A percentile compares a stretch with the other conserved stretches of the same genome.
Evolutionary conservation across 2,329 filamentous ascomycete genomes (phyloP).

Genomic region (Juglanconis sp.): DNA sequence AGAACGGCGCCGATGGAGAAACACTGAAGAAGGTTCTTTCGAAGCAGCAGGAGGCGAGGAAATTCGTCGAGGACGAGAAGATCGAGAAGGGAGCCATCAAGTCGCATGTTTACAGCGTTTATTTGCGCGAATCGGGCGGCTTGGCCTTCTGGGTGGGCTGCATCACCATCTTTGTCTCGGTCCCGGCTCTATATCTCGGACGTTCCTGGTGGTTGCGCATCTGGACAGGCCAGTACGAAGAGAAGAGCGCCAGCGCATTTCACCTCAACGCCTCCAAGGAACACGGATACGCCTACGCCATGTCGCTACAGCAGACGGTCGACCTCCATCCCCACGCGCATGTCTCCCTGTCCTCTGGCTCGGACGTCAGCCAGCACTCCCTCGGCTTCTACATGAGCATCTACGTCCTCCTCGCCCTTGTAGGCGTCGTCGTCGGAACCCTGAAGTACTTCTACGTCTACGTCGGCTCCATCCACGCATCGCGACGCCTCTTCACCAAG

Average conservation of each 20-base stretch:
- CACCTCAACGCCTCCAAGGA: constrained; percentile 27
- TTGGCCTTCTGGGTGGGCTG: constrained; percentile 56
- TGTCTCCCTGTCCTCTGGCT: constrained; percentile 16
- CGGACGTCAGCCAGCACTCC: constrained; percentile 30
- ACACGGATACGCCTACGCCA: constrained; percentile 40
- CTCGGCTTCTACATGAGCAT: constrained; percentile 65
- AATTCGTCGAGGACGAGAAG: constrained; percentile 75
- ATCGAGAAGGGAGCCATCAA: constrained; percentile 69
- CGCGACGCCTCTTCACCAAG: constrained; percentile 63
- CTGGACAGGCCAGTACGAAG: constrained; percentile 52
- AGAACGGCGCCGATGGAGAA: constrained; percentile 35
- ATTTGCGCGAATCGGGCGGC: constrained; percentile 65
- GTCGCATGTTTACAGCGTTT: constrained; percentile 62
- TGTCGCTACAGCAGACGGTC: constrained; percentile 43
- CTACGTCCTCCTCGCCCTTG: constrained; percentile 60
- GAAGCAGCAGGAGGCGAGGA: constrained; percentile 50
- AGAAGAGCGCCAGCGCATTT: constrained; percentile 25
- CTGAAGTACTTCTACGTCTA: constrained; percentile 63
- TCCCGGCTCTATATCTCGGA: constrained; percentile 53
- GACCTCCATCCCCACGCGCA: constrained; percentile 37
- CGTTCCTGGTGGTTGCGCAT: constrained; percentile 63
- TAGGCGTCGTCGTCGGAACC: constrained; percentile 57
- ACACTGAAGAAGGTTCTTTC: constrained; percentile 48
- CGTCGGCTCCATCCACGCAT: constrained; percentile 64
- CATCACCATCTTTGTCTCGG: constrained; percentile 50